A percentile compares a stretch with the other conserved stretches of the same genome.
phyloP scores from a whole-genome alignment of 441 rosid species.

The Erodium chrysanthum region DNA sequence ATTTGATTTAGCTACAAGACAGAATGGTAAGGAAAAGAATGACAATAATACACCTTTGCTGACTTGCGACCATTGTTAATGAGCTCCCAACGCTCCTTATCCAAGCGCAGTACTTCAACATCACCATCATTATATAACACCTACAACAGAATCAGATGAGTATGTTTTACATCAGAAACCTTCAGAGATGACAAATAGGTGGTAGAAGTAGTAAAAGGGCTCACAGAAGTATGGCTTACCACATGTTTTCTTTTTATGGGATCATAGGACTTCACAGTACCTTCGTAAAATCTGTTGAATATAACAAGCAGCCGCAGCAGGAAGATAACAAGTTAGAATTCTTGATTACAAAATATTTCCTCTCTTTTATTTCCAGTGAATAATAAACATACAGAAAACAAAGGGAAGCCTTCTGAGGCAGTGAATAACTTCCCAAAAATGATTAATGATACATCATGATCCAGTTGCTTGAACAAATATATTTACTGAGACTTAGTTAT shows the following conservation, averaged over 20 bases:
- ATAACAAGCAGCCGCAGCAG: slow-evolving; percentile 22
- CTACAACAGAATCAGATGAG: slow-evolving; percentile 30
- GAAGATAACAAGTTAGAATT: not conserved
- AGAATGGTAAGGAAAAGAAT: slow-evolving; percentile 11
- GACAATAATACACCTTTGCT: slow-evolving; percentile 46
- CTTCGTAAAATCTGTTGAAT: slow-evolving; percentile 47
- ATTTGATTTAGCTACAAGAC: slow-evolving; percentile 9
- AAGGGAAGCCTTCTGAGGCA: not conserved
- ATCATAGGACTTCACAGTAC: slow-evolving; percentile 60
- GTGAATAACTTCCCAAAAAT: not conserved
- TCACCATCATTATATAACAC: slow-evolving; percentile 93
- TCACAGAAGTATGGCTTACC: slow-evolving; percentile 38
- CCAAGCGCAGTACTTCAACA: slow-evolving; percentile 81
- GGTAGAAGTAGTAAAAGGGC: slow-evolving; percentile 12
- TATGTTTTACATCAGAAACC: not conserved
- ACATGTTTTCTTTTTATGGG: slow-evolving; percentile 78
- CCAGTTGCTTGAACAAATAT: not conserved
- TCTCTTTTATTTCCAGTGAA: too few relatives aligned
- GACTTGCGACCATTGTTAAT: slow-evolving; percentile 47
- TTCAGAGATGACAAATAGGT: slow-evolving; percentile 1
- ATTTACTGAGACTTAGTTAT: not conserved
- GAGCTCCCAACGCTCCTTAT: slow-evolving; percentile 93
- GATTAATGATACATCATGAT: not conserved
- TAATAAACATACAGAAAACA: not conserved
- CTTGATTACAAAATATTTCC: too few relatives aligned